These are phyloP conservation scores for Seminavis robusta DNA, from an alignment of 108 stramenopile genomes.

Conservation along the genomic window DNA sequence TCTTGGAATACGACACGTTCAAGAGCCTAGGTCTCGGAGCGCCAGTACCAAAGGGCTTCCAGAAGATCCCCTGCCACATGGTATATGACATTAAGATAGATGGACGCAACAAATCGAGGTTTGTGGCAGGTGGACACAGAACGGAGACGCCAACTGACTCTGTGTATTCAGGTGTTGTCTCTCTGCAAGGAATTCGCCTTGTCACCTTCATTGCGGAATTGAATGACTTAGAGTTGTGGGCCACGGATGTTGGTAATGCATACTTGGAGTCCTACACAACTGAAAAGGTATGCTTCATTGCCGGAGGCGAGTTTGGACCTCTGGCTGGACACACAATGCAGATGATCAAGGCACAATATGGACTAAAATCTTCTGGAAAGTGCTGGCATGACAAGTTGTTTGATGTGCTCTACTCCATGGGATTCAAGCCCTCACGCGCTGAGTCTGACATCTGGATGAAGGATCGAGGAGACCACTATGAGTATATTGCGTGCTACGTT, in stretches of 20 bases:
- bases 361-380: constrained; percentile 7
- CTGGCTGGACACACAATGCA: constrained; percentile 13
- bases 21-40: no score
- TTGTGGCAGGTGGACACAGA: constrained; percentile 23
- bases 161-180: constrained; percentile 15
- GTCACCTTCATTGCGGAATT: constrained; percentile 17
- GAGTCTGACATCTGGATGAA: constrained; percentile 36
- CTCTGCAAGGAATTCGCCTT: constrained; percentile 15
- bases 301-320: constrained; percentile 36
- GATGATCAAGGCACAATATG: constrained; percentile 26
- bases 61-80: constrained; percentile 37
- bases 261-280: constrained; percentile 21
- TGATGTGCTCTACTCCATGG: constrained; percentile 1
- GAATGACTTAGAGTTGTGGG: constrained; percentile 19
- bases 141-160: constrained; percentile 12
- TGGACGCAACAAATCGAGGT: constrained; percentile 30
- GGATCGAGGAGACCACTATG: constrained; percentile 13
- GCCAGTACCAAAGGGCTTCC: constrained; percentile 36
- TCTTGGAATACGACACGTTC: no score
- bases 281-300: constrained; percentile 33
- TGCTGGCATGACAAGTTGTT: constrained; percentile 11
- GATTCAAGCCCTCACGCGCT: constrained; percentile 18
- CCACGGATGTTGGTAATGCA: constrained; percentile 25
- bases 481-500: constrained; percentile 29
- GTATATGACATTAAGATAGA: constrained; percentile 45